Evolutionary conservation across 768 basidiomycete genomes (phyloP), one percentile per base, ranked within the genome.

Genomic region (Calocera cornea): DNA sequence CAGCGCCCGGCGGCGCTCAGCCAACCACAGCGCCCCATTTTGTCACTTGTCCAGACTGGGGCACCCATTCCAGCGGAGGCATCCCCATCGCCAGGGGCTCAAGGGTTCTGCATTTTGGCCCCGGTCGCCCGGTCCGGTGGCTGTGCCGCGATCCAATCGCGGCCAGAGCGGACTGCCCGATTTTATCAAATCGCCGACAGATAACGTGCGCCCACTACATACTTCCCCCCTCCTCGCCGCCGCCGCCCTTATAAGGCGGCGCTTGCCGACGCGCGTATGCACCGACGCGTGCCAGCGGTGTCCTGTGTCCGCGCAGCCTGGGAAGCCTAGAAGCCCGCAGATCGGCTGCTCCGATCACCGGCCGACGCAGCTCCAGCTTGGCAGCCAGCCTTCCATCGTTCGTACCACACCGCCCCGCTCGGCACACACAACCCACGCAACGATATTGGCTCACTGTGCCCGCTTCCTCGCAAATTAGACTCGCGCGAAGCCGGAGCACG

Each of bases 151-250:
- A 29, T 2, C 54, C 54, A 29, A 60, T 60, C 54, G 54, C 54
- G 54, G 54, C 7, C 14, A 12, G 22, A 31, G 54, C 14, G 2
- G 44, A 47, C 19, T 60, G 31, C 54, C 54, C 54, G 54, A 60
- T 60, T 29, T 60, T 60, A 60, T 60, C 54, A 33, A 16, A 60
- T 60, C 54, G 54, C 54, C 54, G 54, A 60, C 54, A 60, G 54
- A 60, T 60, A 60, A 60, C 11, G 54, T 10, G 10, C 14, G 14
- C 44, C 44, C 19, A 41, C 11, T 10, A 41, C 19, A 19, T 19
- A 7, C 8, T 47, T 47, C 24, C 5, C 44, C 24, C 44, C 7
- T 47, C 5, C 19, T 17, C 24, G 7, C 5, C 44, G 16, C 40
- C 40, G 10, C 40, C 24, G 16, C 44, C 44, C 24, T 24, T 47